These are phyloP conservation scores for Maudiozyma turicensis DNA, from an alignment of 805 yeast species.

Conservation along the genomic window DNA sequence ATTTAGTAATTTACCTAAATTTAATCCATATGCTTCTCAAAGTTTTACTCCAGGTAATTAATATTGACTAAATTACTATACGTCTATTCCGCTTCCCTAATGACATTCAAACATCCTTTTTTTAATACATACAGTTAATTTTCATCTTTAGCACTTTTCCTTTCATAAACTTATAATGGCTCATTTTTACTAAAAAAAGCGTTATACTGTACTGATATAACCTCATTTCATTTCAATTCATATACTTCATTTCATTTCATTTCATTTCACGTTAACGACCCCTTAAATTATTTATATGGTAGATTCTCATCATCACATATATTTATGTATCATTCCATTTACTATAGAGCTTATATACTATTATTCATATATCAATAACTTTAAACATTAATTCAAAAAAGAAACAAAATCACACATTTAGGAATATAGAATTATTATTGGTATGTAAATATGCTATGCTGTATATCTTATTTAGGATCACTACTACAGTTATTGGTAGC, in stretches of 20 bases:
- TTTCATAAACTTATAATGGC: too few species aligned
- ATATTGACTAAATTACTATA: too few species aligned
- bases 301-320: not conserved
- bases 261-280: not conserved
- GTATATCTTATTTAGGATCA: not conserved
- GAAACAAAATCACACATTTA: not conserved
- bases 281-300: not conserved
- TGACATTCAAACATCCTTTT: not conserved
- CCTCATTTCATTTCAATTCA: not conserved
- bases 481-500: constrained; percentile 18
- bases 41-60: constrained; percentile 44
- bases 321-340: not conserved
- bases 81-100: not conserved
- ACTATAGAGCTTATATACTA: not conserved
- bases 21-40: constrained; percentile 59
- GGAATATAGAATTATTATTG: not conserved
- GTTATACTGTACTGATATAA: too few species aligned
- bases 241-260: not conserved
- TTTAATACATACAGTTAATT: not conserved
- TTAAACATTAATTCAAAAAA: not conserved
- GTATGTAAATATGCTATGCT: not conserved
- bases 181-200: too few species aligned
- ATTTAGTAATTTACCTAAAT: constrained; percentile 22
- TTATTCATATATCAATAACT: not conserved
- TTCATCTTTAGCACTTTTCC: not conserved